phyloP scores from a whole-genome alignment of 768 basidiomycete genomes.

The Sistotremastrum suecicum region DNA sequence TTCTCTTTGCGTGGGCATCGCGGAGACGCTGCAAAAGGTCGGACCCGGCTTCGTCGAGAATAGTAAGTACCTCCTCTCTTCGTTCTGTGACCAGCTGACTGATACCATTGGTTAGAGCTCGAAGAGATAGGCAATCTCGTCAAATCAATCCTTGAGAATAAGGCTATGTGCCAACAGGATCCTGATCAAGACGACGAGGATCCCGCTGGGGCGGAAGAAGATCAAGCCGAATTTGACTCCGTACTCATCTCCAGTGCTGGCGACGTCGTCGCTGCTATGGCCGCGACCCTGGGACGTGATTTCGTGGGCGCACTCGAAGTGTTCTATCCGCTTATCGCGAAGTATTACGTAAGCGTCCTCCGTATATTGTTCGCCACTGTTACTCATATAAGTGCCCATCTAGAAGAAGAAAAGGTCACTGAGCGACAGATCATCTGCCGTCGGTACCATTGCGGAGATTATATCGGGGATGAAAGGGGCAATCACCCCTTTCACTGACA shows the following conservation, averaged over 20 bases:
- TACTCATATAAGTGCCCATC: not conserved
- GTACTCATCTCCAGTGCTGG: constrained; percentile 88
- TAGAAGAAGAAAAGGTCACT: constrained; percentile 78
- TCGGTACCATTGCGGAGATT: constrained; percentile 91
- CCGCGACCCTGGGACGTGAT: constrained; percentile 70
- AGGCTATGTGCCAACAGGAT: constrained; percentile 92
- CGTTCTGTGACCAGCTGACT: constrained; percentile 4
- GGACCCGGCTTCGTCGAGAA: constrained; percentile 77
- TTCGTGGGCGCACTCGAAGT: constrained; percentile 68
- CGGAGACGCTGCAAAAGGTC: constrained; percentile 84
- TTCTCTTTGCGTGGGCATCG: constrained; percentile 73
- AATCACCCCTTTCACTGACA: constrained; percentile 72
- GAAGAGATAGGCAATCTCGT: constrained; percentile 72
- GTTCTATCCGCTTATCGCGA: constrained; percentile 84
- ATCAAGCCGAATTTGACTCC: constrained; percentile 92
- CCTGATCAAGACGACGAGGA: constrained; percentile 84
- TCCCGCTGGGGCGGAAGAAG: constrained; percentile 58
- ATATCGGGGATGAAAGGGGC: constrained; percentile 82
- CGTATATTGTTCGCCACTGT: not conserved
- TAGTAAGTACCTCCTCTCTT: constrained; percentile 32
- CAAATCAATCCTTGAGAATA: constrained; percentile 79
- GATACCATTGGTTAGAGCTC: constrained; percentile 31
- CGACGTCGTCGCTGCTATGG: constrained; percentile 84
- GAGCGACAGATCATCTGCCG: constrained; percentile 84
- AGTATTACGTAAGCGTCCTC: constrained; percentile 66